Conservation (phyloP, 192 early-diverging fungal species). For the Mortierella hygrophila region DNA sequence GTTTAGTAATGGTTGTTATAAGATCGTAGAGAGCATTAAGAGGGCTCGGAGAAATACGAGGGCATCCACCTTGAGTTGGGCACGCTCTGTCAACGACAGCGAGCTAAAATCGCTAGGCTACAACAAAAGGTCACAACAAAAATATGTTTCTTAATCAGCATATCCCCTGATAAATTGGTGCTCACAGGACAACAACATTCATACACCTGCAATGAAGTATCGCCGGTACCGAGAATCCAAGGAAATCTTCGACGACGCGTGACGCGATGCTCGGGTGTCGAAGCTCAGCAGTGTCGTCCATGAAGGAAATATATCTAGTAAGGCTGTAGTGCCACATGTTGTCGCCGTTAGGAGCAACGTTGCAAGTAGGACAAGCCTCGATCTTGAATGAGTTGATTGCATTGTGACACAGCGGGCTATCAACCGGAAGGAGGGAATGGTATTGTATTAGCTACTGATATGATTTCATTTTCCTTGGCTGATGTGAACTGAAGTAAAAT, state of each 20-base stretch:
- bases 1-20: not conserved
- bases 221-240: constrained; percentile 24
- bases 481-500: not conserved
- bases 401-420: constrained; percentile 26
- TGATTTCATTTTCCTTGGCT: not conserved
- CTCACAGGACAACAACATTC: not conserved
- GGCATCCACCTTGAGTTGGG: constrained; percentile 30
- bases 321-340: constrained; percentile 31
- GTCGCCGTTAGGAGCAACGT: constrained; percentile 10
- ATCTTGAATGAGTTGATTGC: constrained; percentile 40
- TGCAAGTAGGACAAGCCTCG: constrained; percentile 21
- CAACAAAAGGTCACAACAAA: not conserved
- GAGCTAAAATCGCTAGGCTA: constrained; percentile 35
- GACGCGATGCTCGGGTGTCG: constrained; percentile 36
- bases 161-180: not conserved
- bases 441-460: not conserved
- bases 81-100: constrained; percentile 15
- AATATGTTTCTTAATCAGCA: not conserved
- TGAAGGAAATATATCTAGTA: constrained; percentile 28
- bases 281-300: constrained; percentile 48
- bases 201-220: not conserved
- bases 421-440: not conserved
- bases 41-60: not conserved
- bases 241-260: not conserved
- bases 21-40: not conserved